A percentile compares a stretch with the other conserved stretches of the same genome.
These are phyloP conservation scores for Entoloma clypeatum DNA, from an alignment of 1,284 basidiomycete genomes.

Conservation along the genomic window DNA sequence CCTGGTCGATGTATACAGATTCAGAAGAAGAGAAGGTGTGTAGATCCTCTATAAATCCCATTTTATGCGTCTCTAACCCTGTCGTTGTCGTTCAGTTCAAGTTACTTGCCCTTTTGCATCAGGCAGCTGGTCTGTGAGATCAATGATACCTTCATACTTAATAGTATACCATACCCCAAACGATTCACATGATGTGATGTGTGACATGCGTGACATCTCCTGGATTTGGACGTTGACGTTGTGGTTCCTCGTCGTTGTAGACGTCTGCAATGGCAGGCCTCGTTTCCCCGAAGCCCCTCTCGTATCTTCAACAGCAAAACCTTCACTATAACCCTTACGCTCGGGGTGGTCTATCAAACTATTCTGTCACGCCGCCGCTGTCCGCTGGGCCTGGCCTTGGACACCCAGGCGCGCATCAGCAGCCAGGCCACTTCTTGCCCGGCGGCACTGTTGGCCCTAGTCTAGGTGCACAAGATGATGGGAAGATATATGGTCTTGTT, in stretches of 20 bases:
- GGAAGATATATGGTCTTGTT: constrained; percentile 79
- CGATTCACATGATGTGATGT: constrained; percentile 12
- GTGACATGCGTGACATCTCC: constrained; percentile 17
- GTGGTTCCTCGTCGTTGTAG: constrained; percentile 13
- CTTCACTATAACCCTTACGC: constrained; percentile 49
- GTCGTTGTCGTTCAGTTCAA: constrained; percentile 29
- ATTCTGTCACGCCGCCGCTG: constrained; percentile 51
- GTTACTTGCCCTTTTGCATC: constrained; percentile 40
- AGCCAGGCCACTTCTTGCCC: constrained; percentile 37
- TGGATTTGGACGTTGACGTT: constrained; percentile 10
- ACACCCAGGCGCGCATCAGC: constrained; percentile 51
- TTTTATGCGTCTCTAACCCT: not conserved
- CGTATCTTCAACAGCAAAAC: constrained; percentile 58
- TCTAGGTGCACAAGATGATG: constrained; percentile 58
- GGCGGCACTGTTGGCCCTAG: constrained; percentile 21
- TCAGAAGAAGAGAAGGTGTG: constrained; percentile 64
- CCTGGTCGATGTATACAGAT: constrained; percentile 65
- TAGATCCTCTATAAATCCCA: not conserved
- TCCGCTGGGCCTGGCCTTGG: constrained; percentile 36
- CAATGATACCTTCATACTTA: constrained; percentile 12
- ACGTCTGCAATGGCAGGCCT: constrained; percentile 50
- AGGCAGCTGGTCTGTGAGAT: constrained; percentile 36
- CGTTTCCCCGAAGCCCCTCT: constrained; percentile 59
- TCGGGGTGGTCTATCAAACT: constrained; percentile 36
- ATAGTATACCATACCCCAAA: constrained; percentile 10